Percentiles rank a stretch among this genome's conserved stretches.
These are phyloP conservation scores for Huntiella decipiens DNA, from an alignment of 2,329 filamentous ascomycete genomes.

Conservation along the genomic window DNA sequence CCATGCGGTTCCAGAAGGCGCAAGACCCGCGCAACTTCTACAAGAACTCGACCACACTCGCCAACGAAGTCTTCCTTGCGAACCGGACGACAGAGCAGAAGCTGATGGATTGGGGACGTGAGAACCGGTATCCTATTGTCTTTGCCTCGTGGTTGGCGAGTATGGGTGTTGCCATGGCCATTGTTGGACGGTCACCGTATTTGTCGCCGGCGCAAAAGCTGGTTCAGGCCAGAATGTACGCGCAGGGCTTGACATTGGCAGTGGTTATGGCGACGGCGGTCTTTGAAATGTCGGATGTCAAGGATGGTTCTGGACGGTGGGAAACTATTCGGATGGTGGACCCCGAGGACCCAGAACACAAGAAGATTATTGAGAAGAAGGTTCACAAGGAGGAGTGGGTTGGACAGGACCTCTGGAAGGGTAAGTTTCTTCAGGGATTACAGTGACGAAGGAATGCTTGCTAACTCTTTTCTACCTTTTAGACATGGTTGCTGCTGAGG, in stretches of 20 bases:
- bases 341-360: slow-evolving; percentile 64
- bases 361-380: slow-evolving; percentile 68
- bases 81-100: slow-evolving; percentile 39
- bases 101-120: slow-evolving; percentile 51
- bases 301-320: slow-evolving; percentile 58
- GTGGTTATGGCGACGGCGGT: slow-evolving; percentile 67
- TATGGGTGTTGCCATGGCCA: slow-evolving; percentile 53
- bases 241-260: slow-evolving; percentile 70
- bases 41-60: slow-evolving; percentile 41
- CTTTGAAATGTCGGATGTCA: slow-evolving; percentile 63
- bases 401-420: slow-evolving; percentile 86
- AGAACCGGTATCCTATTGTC: slow-evolving; percentile 76
- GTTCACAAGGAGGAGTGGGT: slow-evolving; percentile 74
- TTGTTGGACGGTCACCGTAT: slow-evolving; percentile 62
- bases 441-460: not conserved
- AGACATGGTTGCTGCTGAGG: slow-evolving; percentile 74
- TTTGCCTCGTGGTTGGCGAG: slow-evolving; percentile 63
- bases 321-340: slow-evolving; percentile 68
- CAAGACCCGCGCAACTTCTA: slow-evolving; percentile 51
- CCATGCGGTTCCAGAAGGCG: slow-evolving; percentile 44
- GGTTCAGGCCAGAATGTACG: slow-evolving; percentile 87
- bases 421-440: slow-evolving; percentile 24
- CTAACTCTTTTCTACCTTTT: slow-evolving; percentile 6
- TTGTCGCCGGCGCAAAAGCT: slow-evolving; percentile 66
- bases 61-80: slow-evolving; percentile 33